Evolutionary conservation across 2,329 filamentous ascomycete genomes (phyloP), one percentile per base, ranked within the genome.

Genomic region (Ambrosiella cleistominuta): DNA sequence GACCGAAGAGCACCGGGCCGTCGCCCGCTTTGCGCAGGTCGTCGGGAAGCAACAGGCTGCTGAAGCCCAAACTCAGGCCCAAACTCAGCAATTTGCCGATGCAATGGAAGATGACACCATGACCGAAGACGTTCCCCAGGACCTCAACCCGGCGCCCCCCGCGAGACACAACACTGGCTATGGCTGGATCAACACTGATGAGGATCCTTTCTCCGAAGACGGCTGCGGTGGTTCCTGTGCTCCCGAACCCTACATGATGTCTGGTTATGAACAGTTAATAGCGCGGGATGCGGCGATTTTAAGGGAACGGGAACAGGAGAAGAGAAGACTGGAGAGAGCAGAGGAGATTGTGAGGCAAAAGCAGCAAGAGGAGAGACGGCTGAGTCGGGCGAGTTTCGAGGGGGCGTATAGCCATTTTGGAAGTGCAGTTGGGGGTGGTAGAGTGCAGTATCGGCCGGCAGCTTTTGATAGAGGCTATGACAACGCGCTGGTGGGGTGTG

Each of bases 211-310:
- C 37, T 36, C 54, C 42, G 55, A 60, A 42, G 79, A 82, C 63
- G 59, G 59, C 17, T 61, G 59, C 17, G 56, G 59, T 37, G 56
- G 56, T 36, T 67, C 65, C 62, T 68, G 51, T 3, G 75, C 79
- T 61, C 80, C 79, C 44, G 88, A 94, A 69, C 88, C 88, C 0
- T 95, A 95, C 69, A 94, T 95, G 79, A 69, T 79, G 53, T 83
- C 81, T 6, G 89, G 89, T 12, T 95, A 95, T 66, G 85, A 88
- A 65, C 74, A 80, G 65, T 71, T 86, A 59, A 80, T 83, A 60
- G 74, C 75, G 60, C 75, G 80, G 57, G 82, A 86, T 65, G 80
- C 83, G 62, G 77, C 84, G 64, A 54, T 60, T 15, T 39, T 52
- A 40, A 60, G 56, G 57, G 13, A 44, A 40, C 45, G 44, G 42